Conservation (phyloP, 129 eudicot species). For the Flaveria sonorensis region DNA sequence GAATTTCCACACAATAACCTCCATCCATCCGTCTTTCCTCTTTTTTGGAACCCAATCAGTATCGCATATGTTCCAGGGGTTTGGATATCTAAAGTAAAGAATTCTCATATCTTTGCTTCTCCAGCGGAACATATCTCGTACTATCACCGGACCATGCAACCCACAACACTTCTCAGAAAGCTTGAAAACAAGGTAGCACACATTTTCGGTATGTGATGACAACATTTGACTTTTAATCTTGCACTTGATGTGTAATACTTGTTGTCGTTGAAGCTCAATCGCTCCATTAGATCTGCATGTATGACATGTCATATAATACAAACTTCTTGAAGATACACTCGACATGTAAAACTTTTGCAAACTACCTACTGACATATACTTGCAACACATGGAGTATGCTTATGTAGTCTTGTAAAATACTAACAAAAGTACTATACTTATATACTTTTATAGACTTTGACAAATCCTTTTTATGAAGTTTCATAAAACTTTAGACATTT, state of each 20-base stretch:
- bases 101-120: not conserved
- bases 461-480: no score
- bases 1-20: conserved; percentile 16
- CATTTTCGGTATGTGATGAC: not conserved
- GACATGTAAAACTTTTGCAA: not conserved
- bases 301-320: not conserved
- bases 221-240: not conserved
- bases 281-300: not conserved
- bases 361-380: no score
- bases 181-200: conserved; percentile 15
- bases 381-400: no score
- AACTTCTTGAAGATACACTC: not conserved
- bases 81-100: conserved; percentile 11
- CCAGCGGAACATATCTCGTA: not conserved
- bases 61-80: not conserved
- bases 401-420: no score
- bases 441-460: no score
- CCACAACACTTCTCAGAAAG: conserved; percentile 15
- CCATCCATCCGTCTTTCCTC: conserved; percentile 22
- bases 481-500: no score
- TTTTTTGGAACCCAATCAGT: not conserved
- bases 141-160: conserved; percentile 20
- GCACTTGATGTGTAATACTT: not conserved
- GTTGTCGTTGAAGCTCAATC: not conserved
- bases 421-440: no score